These are phyloP conservation scores for Begonia fuchsioides DNA, from an alignment of 306 rosid species.

Conservation along the genomic window DNA sequence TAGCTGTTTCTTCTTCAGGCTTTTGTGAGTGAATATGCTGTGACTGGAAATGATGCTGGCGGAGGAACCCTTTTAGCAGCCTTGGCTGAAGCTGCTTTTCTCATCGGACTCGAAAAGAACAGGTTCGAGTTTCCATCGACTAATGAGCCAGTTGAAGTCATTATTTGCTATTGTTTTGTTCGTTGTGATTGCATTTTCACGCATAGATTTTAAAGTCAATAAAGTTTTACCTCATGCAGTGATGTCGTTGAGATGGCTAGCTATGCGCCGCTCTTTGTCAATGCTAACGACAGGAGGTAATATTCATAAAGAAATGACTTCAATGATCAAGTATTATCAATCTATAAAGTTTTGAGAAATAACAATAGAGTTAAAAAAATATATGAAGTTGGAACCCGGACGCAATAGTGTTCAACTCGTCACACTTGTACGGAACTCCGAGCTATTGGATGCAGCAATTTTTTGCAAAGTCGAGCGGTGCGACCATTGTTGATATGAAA, in stretches of 20 bases:
- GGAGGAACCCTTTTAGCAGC: constrained; percentile 78
- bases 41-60: constrained; percentile 63
- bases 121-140: constrained; percentile 28
- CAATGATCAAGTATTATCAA: not conserved
- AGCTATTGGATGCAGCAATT: constrained; percentile 81
- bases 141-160: not conserved
- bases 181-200: too few species aligned
- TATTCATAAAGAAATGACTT: not conserved
- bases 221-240: constrained; percentile 26
- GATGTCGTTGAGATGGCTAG: constrained; percentile 66
- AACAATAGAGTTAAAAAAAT: constrained; percentile 13
- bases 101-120: constrained; percentile 75
- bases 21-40: constrained; percentile 92
- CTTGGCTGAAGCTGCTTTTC: constrained; percentile 78
- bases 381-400: constrained; percentile 75
- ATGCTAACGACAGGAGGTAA: constrained; percentile 63
- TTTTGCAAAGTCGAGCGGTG: constrained; percentile 68
- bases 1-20: constrained; percentile 35
- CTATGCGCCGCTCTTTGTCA: constrained; percentile 95
- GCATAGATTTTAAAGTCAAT: too few species aligned
- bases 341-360: not conserved
- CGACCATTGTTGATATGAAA: constrained; percentile 45
- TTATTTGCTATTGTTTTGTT: too few species aligned
- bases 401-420: constrained; percentile 79
- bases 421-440: constrained; percentile 67